Evolutionary conservation across 176 grass and related monocot species (phyloP), one percentile per base, ranked within the genome.

Genomic region (Aegilops bicornis): DNA sequence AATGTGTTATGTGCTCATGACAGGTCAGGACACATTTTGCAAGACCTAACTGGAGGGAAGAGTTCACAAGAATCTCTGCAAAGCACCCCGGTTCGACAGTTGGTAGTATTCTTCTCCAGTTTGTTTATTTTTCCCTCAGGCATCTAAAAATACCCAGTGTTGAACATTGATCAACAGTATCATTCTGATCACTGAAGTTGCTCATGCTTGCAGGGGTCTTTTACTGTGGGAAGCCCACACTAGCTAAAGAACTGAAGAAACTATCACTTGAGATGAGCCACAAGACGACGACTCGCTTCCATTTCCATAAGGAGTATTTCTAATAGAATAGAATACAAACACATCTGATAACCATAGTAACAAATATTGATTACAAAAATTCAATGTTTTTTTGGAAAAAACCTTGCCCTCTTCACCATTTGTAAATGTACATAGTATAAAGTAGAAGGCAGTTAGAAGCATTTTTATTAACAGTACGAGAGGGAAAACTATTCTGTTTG

Each of bases 11-110:
- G 16, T 30, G 8, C 8, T 60, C 15, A 43, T 78, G 59, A 66
- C 89, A 91, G 91, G 93, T 93, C 32, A 94, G 92, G 90, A 95
- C 95, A 69, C 95, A 97, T 87, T 95, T 97, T 86, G 95, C 95
- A 65, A 91, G 95, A 61, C 95, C 92, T 64, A 93, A 95, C 68
- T 97, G 95, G 95, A 91, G 89, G 63, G 90, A 91, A 84, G 90
- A 95, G 16, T 95, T 92, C 31, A 86, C 86, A 30, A 94, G 69
- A 79, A 86, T 95, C 3, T 89, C 95, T 58, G 69, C 84, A 70
- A 95, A 92, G 69, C 90, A 97, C 88, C 92, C 90, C 10, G 87
- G 86, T 42, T 91, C 89, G 7, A 91, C 87, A 84, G 95, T 97
- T 58, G 92, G 95, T 97, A 91, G 86, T 82, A 10, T 75, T 75